phyloP scores from a whole-genome alignment of 2,329 filamentous ascomycete species.

The Amauroascus niger region DNA sequence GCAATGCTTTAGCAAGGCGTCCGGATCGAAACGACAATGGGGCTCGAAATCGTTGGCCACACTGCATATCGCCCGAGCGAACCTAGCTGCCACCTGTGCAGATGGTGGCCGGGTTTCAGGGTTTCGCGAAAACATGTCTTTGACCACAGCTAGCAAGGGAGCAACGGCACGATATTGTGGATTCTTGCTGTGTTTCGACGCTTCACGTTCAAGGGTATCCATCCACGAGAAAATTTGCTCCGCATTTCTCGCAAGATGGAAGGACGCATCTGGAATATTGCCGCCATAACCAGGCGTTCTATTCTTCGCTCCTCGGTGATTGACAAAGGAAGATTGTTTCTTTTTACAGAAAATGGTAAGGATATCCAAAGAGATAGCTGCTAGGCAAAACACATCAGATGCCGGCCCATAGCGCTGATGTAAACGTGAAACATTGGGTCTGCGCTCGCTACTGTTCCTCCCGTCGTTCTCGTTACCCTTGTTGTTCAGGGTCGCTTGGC shows the following conservation, averaged over 20 bases:
- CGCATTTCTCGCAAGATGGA: conserved; percentile 44
- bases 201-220: conserved; percentile 40
- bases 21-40: conserved; percentile 7
- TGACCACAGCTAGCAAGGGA: conserved; percentile 30
- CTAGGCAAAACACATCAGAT: conserved; percentile 51
- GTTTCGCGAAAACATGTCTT: conserved; percentile 32
- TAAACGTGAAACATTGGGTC: background rate
- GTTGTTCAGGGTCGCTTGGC: background rate
- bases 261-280: conserved; percentile 47
- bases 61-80: conserved; percentile 20
- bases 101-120: conserved; percentile 27
- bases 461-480: background rate
- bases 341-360: conserved; percentile 50
- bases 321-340: conserved; percentile 46
- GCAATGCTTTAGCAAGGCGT: background rate
- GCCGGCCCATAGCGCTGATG: conserved; percentile 17
- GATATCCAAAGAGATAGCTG: conserved; percentile 50
- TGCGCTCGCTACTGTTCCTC: background rate
- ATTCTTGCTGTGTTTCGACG: conserved; percentile 33
- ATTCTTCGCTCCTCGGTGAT: conserved; percentile 45
- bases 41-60: conserved; percentile 9
- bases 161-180: conserved; percentile 31
- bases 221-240: conserved; percentile 51
- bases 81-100: conserved; percentile 23
- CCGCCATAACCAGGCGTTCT: conserved; percentile 35